phyloP scores from a whole-genome alignment of 2,329 filamentous ascomycete genomes.

The Chaetomium strumarium region DNA sequence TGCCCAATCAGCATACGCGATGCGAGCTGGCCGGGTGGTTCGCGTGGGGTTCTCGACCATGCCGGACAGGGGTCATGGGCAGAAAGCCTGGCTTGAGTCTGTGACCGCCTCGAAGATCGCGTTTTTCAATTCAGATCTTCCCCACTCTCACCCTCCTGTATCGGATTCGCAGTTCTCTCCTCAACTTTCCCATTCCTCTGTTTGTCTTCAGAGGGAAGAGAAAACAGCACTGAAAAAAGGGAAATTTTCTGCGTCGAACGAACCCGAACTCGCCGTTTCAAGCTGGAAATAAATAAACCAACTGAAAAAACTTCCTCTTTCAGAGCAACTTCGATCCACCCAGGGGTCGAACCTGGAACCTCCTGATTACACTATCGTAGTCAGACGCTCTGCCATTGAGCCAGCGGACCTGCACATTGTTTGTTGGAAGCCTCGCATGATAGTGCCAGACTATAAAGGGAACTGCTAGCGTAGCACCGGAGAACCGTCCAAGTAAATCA shows the following conservation, averaged over 20 bases:
- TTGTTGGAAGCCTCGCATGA: slow-evolving; percentile 1
- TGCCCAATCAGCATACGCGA: slow-evolving; percentile 19
- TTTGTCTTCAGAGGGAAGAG: neutral
- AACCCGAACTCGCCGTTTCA: slow-evolving; percentile 1
- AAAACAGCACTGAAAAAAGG: slow-evolving; percentile 7
- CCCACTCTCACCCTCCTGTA: neutral
- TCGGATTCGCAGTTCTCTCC: neutral
- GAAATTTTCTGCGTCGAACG: slow-evolving; percentile 1
- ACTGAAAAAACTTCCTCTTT: slow-evolving; percentile 15
- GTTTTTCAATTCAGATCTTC: slow-evolving; percentile 14
- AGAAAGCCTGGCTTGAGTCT: neutral
- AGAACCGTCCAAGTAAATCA: too few species aligned
- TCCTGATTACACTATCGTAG: slow-evolving; percentile 18
- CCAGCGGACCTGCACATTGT: slow-evolving; percentile 11
- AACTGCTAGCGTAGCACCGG: neutral
- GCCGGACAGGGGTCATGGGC: slow-evolving; percentile 7
- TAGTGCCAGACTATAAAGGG: neutral
- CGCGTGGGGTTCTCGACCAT: slow-evolving; percentile 6
- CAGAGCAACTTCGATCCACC: slow-evolving; percentile 10
- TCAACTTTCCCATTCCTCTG: neutral
- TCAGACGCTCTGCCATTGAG: slow-evolving; percentile 22
- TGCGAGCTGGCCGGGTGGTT: slow-evolving; percentile 9
- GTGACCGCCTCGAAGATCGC: slow-evolving; percentile 14
- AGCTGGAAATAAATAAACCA: slow-evolving; percentile 12
- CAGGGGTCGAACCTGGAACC: slow-evolving; percentile 21